phyloP scores from a whole-genome alignment of 2,329 filamentous ascomycete species.

The Cephalotrichum gorgonifer region DNA sequence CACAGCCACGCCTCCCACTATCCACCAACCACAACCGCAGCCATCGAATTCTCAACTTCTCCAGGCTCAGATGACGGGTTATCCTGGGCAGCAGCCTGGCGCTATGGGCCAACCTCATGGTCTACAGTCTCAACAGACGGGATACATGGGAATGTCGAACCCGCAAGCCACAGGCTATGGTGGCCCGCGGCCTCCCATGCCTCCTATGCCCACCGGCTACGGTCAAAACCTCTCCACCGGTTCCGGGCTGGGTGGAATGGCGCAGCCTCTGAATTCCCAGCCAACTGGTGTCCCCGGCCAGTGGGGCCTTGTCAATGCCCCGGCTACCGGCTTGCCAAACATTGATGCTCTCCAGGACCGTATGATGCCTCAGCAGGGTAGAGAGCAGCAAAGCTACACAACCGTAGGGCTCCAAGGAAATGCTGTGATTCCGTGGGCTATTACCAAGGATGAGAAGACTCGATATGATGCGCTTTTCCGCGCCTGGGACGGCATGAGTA shows the following conservation, averaged over 20 bases:
- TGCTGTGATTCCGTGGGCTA: constrained; percentile 94
- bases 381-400: constrained; percentile 73
- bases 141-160: constrained; percentile 56
- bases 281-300: constrained; percentile 88
- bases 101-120: constrained; percentile 42
- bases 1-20: constrained; percentile 38
- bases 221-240: constrained; percentile 40
- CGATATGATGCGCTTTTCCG: constrained; percentile 92
- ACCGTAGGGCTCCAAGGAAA: constrained; percentile 84
- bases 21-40: constrained; percentile 65
- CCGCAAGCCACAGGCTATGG: constrained; percentile 70
- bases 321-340: constrained; percentile 79
- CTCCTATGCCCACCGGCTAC: constrained; percentile 58
- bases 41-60: constrained; percentile 58
- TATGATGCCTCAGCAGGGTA: constrained; percentile 95
- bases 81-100: constrained; percentile 42
- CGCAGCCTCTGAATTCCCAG: constrained; percentile 71
- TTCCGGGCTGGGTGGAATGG: constrained; percentile 48
- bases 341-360: constrained; percentile 85
- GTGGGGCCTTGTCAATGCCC: constrained; percentile 97
- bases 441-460: constrained; percentile 97
- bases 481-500: constrained; percentile 90
- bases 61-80: constrained; percentile 59
- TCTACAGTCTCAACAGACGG: constrained; percentile 59
- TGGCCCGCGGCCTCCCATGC: constrained; percentile 83